A percentile compares a stretch with the other conserved stretches of the same genome.
phyloP scores from a whole-genome alignment of 768 basidiomycete genomes.

The Boletus patriciae region DNA sequence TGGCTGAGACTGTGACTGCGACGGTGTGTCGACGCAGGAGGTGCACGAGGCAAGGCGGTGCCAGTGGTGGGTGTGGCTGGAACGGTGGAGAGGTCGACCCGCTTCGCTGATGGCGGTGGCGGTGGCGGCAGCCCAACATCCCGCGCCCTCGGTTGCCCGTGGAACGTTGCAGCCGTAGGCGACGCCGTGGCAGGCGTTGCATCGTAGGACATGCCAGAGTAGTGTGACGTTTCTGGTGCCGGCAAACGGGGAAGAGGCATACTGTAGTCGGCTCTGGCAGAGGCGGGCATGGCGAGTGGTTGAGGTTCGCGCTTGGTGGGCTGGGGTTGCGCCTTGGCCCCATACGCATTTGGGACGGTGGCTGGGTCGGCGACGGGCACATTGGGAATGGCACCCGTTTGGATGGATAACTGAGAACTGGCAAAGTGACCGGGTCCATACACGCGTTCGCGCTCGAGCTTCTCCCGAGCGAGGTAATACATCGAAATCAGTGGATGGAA shows the following conservation, averaged over 20 bases:
- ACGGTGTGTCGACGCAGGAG: slow-evolving; percentile 75
- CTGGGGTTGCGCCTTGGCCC: slow-evolving; percentile 32
- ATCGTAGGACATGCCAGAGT: slow-evolving; percentile 81
- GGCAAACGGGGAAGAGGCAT: slow-evolving; percentile 83
- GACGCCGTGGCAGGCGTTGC: slow-evolving; percentile 45
- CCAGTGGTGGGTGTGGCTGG: slow-evolving; percentile 31
- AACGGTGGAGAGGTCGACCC: slow-evolving; percentile 27
- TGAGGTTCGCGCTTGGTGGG: slow-evolving; percentile 34
- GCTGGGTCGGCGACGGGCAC: slow-evolving; percentile 20
- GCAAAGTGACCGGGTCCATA: slow-evolving; percentile 96
- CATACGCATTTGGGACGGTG: slow-evolving; percentile 13
- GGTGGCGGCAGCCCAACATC: slow-evolving; percentile 55
- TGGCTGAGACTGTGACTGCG: slow-evolving; percentile 84
- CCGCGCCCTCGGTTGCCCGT: slow-evolving; percentile 61
- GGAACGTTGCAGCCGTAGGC: slow-evolving; percentile 60
- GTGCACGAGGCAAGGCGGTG: slow-evolving; percentile 57
- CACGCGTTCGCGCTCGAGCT: slow-evolving; percentile 89
- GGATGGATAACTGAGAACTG: slow-evolving; percentile 76
- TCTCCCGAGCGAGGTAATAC: slow-evolving; percentile 94
- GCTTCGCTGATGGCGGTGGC: slow-evolving; percentile 28
- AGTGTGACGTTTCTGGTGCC: slow-evolving; percentile 78
- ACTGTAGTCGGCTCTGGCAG: slow-evolving; percentile 66
- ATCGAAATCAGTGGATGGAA: slow-evolving; percentile 96
- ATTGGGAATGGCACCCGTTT: slow-evolving; percentile 28
- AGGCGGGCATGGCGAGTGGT: slow-evolving; percentile 26